Base-by-base conservation (phyloP, 2,329 filamentous ascomycete genomes). In the Hypomyces rosellus region DNA sequence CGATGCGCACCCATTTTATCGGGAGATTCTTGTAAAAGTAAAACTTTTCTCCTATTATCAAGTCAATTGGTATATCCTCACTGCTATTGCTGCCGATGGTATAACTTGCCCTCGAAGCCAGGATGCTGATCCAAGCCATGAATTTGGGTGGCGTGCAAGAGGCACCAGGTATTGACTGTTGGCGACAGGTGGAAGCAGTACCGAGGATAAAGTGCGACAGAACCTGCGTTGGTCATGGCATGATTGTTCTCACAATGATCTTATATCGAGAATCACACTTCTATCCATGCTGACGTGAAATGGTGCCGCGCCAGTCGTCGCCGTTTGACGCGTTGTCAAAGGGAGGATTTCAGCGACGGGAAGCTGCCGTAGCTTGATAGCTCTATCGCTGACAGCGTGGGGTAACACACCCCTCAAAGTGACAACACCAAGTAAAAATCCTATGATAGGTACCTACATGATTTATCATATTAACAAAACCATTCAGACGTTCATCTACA, bases 1-100 rank as follows among this genome's bases (percentile, higher is more conserved):
- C 77, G 33, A 91, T 66, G 54, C 84, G 82, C 48, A 88, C 79
- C 80, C 84, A 91, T 75, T 82, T 81, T 58, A 92, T 81, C 0
- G 88, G 88, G 57, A 91, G 82, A 65, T 90, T 91, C 45, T 75
- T 67, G 69, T 83, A 76, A 66, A 90, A 89, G 63, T 75, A 84
- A 34, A 84, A 71, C 55, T 76, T 70, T 59, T 81, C 76, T 45
- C 74, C 74, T 69, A 18, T n/a, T 14, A 1, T 12, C 13, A 34
- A 41, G 15, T n/a, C 16, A 6, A 42, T 43, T 49, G 14, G 9
- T 6, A 30, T 30, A 30, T 30, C 25, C 25, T 30, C 25, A 2
- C 25, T 6, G 9, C 25, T n/a, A n/a, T n/a, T 30, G 25, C 6
- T 30, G 25, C 6, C 8, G 13, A 15, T 42, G 5, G 16, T 40